phyloP scores from a whole-genome alignment of 768 basidiomycete genomes.

The Trametes meyenii region DNA sequence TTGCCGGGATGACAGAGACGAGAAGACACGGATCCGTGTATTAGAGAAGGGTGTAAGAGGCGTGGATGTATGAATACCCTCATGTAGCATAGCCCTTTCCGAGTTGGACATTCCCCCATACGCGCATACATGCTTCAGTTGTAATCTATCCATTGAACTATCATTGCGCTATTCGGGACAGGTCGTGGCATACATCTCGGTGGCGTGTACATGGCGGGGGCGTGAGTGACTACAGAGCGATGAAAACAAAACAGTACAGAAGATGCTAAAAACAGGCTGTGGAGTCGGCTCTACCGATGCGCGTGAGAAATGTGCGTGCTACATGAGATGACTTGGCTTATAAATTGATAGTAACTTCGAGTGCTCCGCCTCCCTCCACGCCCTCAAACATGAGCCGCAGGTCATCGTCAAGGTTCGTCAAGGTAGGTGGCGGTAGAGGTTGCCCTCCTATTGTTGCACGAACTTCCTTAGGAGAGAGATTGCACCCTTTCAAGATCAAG shows the following conservation, averaged over 20 bases:
- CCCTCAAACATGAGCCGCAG: neutral
- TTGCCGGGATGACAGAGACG: neutral
- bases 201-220: neutral
- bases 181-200: conserved; percentile 17
- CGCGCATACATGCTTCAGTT: neutral
- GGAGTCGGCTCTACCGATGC: conserved; percentile 8
- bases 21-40: neutral
- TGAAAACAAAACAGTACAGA: neutral
- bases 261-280: neutral
- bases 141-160: neutral
- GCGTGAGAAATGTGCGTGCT: neutral
- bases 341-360: conserved; percentile 6
- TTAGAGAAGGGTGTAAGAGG: neutral
- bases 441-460: neutral
- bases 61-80: neutral
- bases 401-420: neutral
- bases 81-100: neutral
- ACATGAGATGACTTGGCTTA: neutral
- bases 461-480: neutral
- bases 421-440: neutral
- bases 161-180: conserved; percentile 2
- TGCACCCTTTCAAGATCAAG: neutral
- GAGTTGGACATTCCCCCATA: neutral
- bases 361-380: neutral
- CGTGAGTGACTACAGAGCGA: conserved; percentile 4